phyloP scores from a whole-genome alignment of 73 alveolate genomes.

The Paramecium biaurelia region DNA sequence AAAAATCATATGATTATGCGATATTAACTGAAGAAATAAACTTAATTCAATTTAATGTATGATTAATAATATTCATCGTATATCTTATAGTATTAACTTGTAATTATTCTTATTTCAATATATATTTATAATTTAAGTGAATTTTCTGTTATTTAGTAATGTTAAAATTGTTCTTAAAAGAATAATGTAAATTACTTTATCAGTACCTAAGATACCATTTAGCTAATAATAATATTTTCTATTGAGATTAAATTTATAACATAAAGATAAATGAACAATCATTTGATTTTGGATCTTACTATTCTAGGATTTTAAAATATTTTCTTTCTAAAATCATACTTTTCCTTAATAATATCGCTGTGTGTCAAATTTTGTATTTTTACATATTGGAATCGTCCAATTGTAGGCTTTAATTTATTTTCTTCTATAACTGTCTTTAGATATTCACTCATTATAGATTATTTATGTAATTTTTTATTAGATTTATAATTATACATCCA shows the following conservation, averaged over 20 bases:
- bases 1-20: not conserved
- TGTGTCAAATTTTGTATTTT: not conserved
- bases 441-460: not conserved
- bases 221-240: not conserved
- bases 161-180: not conserved
- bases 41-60: not conserved
- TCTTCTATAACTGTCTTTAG: not conserved
- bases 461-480: not conserved
- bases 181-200: not conserved
- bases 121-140: not conserved
- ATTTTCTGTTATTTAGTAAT: not conserved
- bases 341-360: not conserved
- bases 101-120: not conserved
- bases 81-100: not conserved
- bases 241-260: not conserved
- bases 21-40: not conserved
- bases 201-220: not conserved
- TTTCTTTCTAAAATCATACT: not conserved
- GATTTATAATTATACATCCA: constrained; percentile 4
- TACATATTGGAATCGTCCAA: not conserved
- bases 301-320: not conserved
- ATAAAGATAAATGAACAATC: not conserved
- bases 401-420: not conserved
- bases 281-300: not conserved
- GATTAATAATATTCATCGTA: not conserved